Evolutionary conservation across 805 yeast species (phyloP).

Genomic region (Novakomyces olei): DNA sequence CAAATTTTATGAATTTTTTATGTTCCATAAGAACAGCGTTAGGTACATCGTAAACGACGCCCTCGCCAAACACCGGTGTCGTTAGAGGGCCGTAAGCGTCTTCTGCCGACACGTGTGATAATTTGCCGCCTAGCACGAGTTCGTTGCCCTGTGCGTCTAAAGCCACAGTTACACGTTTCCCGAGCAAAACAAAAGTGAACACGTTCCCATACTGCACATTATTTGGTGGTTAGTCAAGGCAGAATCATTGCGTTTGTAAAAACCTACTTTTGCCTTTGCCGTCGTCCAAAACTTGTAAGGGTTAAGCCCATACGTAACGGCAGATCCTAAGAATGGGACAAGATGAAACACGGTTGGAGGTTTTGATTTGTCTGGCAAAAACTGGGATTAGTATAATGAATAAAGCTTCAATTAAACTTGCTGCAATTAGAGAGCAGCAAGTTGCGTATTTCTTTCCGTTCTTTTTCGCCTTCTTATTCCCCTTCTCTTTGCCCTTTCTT

Average conservation of each 20-base stretch:
- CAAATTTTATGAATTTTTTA: conserved; percentile 83
- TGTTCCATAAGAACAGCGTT: conserved; percentile 90
- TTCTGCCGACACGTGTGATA: conserved; percentile 81
- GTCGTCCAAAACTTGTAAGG: conserved; percentile 76
- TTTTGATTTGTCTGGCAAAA: conserved; percentile 30
- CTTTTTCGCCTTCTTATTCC: no score
- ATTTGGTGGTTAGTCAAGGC: no score
- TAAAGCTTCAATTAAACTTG: no score
- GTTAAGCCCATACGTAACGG: conserved; percentile 70
- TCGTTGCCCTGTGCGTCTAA: conserved; percentile 97
- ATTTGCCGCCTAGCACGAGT: conserved; percentile 75
- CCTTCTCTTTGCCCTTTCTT: no score
- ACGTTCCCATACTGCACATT: conserved; percentile 51
- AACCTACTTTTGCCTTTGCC: conserved; percentile 35
- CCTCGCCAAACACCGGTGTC: conserved; percentile 98
- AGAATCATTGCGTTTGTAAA: not conserved
- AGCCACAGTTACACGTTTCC: conserved; percentile 84
- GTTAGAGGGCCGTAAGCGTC: conserved; percentile 89
- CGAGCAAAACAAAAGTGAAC: conserved; percentile 72
- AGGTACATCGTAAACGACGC: conserved; percentile 93
- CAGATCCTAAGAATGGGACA: conserved; percentile 92
- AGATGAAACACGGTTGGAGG: conserved; percentile 80
- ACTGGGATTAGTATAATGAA: no score
- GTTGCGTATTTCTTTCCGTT: no score
- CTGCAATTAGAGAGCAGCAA: no score